Evolutionary conservation across 2,329 filamentous ascomycete genomes (phyloP), one percentile per base, ranked within the genome.

Genomic region (Capronia americana): DNA sequence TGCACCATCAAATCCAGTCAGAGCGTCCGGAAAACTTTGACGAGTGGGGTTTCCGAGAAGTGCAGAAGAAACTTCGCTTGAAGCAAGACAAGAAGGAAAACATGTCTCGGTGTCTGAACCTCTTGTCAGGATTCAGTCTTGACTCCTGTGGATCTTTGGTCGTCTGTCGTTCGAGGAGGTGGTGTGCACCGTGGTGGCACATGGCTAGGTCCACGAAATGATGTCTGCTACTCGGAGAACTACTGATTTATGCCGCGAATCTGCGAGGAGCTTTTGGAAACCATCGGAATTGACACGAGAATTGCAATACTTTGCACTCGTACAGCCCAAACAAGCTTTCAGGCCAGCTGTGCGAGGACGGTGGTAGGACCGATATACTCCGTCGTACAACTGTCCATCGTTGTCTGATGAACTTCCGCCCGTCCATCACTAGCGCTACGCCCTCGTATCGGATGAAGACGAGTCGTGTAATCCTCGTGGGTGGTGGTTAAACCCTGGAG

Each of bases 1-100:
- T 17, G 20, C 20, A 23, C 20, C 48, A 51, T 55, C 53, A 34
- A 55, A 20, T 32, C 24, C 14, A 17, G n/a, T 55, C n/a, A 24
- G 28, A 20, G 24, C 28, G 17, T 24, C 28, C 53, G 28, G 53
- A 55, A 55, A 55, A 55, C 53, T 55, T 28, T 55, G 53, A 20
- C 53, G 53, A 34, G 53, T 55, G 53, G 53, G 30, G 53, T 12
- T 55, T 30, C 28, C 17, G 28, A 28, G 28, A 32, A 51, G 32
- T 23, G 58, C 58, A 53, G 20, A 20, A 61, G 58, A 61, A 53
- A 61, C 57, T 60, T 60, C 44, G 57, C 57, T 50, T 50, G 44
- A 41, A 17, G 34, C 56, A 58, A 32, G 56, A 46, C 41, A 59
- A 59, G 41, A 38, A 50, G n/a, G 23, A 38, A 53, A 55, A 32